Evolutionary conservation across 805 yeast species (phyloP).

Genomic region (Kregervanrija pseudodelftensis): DNA sequence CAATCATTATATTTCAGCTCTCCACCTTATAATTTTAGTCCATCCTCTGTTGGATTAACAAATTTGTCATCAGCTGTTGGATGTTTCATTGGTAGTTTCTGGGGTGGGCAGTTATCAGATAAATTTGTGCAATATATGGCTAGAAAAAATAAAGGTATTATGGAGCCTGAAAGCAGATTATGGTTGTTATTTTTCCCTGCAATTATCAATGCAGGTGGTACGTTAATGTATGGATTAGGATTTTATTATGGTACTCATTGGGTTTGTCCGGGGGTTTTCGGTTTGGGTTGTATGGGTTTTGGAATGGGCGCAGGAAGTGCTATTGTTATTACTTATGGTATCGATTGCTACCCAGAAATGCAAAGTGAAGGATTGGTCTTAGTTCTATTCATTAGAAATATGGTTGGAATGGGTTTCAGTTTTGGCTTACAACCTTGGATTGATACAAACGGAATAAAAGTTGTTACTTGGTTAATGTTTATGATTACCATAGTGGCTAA

Average conservation of each 20-base stretch:
- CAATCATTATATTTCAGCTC: conserved; percentile 31
- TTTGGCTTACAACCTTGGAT: conserved; percentile 41
- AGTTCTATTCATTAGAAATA: conserved; percentile 35
- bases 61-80: conserved; percentile 38
- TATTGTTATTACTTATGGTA: conserved; percentile 35
- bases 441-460: conserved; percentile 29
- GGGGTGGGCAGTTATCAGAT: conserved; percentile 39
- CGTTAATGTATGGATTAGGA: conserved; percentile 40
- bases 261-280: conserved; percentile 36
- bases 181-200: conserved; percentile 36
- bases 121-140: conserved; percentile 28
- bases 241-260: conserved; percentile 30
- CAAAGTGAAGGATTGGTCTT: conserved; percentile 37
- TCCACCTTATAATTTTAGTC: conserved; percentile 33
- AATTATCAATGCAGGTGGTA: conserved; percentile 33
- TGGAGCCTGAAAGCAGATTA: conserved; percentile 41
- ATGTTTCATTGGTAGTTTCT: conserved; percentile 35
- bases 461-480: conserved; percentile 39
- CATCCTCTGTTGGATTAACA: conserved; percentile 34
- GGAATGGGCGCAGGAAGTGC: conserved; percentile 39
- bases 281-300: conserved; percentile 38
- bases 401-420: conserved; percentile 38
- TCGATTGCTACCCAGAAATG: conserved; percentile 37
- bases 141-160: conserved; percentile 35
- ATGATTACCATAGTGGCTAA: conserved; percentile 35